Evolutionary conservation across 345 rosid species (phyloP).

Genomic region (Stellera chamaejasme): DNA sequence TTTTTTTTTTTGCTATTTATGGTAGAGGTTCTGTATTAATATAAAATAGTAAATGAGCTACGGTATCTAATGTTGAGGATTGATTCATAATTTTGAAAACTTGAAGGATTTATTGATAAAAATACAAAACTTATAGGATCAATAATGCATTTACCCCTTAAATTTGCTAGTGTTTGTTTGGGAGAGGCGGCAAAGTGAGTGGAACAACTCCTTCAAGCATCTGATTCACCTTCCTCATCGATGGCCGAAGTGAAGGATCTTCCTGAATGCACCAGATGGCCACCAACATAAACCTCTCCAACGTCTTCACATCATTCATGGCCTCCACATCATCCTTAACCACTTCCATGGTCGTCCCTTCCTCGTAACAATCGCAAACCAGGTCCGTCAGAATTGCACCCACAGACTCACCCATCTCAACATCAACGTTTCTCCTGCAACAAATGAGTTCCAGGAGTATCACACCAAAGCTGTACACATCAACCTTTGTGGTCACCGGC

Average conservation of each 20-base stretch:
- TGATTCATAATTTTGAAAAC: too few species aligned
- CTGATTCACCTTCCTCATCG: constrained; percentile 30
- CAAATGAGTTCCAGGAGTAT: constrained; percentile 30
- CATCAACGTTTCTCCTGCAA: constrained; percentile 22
- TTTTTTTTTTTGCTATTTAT: too few species aligned
- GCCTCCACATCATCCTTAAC: constrained; percentile 20
- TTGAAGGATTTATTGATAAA: too few species aligned
- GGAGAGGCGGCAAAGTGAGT: constrained; percentile 24
- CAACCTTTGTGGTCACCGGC: constrained; percentile 33
- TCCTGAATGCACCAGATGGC: constrained; percentile 43
- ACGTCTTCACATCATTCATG: constrained; percentile 7
- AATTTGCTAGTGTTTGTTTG: not conserved
- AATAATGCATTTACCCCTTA: too few species aligned
- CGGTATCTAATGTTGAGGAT: too few species aligned
- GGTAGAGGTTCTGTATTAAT: too few species aligned
- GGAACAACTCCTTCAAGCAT: constrained; percentile 36
- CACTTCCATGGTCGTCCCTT: constrained; percentile 19
- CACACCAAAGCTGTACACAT: constrained; percentile 39
- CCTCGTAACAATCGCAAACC: constrained; percentile 29
- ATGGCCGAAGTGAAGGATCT: constrained; percentile 25
- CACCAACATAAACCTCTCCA: constrained; percentile 21
- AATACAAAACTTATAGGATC: too few species aligned
- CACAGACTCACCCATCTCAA: constrained; percentile 11
- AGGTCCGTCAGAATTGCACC: constrained; percentile 24
- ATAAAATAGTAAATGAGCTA: too few species aligned